These are phyloP conservation scores for Austroboletus sp. DNA, from an alignment of 1,284 basidiomycete genomes.

Conservation along the genomic window DNA sequence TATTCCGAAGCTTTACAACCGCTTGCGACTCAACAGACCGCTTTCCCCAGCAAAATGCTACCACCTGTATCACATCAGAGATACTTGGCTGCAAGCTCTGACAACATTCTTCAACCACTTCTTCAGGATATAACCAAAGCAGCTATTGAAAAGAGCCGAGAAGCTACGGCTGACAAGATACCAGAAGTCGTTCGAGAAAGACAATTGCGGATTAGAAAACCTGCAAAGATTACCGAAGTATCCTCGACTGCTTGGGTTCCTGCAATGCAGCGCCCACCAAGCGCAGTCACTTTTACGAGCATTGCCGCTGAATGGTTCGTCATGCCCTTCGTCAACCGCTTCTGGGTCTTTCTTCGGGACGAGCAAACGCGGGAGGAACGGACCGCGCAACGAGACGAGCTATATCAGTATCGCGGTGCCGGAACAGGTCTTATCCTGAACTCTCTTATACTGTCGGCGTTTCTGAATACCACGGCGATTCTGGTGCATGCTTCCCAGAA, in stretches of 20 bases:
- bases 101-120: conserved; percentile 42
- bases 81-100: conserved; percentile 46
- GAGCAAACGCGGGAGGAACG: conserved; percentile 68
- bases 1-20: conserved; percentile 37
- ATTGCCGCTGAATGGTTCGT: conserved; percentile 83
- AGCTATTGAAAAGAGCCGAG: conserved; percentile 53
- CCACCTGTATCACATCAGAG: conserved; percentile 64
- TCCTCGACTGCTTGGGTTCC: conserved; percentile 8
- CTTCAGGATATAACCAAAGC: conserved; percentile 53
- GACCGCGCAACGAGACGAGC: conserved; percentile 43
- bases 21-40: conserved; percentile 34
- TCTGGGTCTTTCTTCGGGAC: conserved; percentile 85
- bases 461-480: conserved; percentile 73
- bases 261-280: conserved; percentile 17
- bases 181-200: conserved; percentile 66
- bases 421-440: conserved; percentile 78
- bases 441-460: conserved; percentile 66
- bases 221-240: conserved; percentile 44
- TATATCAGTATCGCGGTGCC: conserved; percentile 58
- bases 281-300: conserved; percentile 52
- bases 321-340: conserved; percentile 80
- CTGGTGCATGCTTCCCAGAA: conserved; percentile 76
- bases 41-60: conserved; percentile 75
- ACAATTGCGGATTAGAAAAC: conserved; percentile 59
- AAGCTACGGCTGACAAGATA: conserved; percentile 43